These are phyloP conservation scores for Aspergillus quadrilineatus DNA, from an alignment of 2,329 filamentous ascomycete genomes.

Conservation along the genomic window DNA sequence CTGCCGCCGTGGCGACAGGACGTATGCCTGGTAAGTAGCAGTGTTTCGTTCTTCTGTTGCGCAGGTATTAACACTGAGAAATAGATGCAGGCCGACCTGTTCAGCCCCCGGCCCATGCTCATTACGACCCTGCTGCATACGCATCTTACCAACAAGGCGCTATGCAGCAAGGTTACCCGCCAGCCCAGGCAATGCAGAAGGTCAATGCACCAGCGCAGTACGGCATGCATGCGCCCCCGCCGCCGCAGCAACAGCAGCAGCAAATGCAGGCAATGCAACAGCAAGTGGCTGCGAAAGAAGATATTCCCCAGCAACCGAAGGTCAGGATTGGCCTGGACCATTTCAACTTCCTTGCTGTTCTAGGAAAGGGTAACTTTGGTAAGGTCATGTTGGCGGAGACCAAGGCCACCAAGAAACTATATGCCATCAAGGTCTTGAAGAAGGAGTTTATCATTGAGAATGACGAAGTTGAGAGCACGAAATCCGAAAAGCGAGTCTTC, in stretches of 20 bases:
- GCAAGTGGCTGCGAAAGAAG: conserved; percentile 29
- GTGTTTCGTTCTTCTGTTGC: background rate
- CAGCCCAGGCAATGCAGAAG: conserved; percentile 28
- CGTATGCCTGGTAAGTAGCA: conserved; percentile 39
- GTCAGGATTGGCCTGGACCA: conserved; percentile 90
- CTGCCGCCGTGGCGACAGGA: conserved; percentile 50
- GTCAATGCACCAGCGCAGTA: conserved; percentile 24
- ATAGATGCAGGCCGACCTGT: conserved; percentile 41
- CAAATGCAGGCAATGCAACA: conserved; percentile 23
- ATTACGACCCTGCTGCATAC: conserved; percentile 46
- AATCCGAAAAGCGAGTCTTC: conserved; percentile 97
- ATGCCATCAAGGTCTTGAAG: conserved; percentile 98
- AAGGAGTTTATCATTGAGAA: conserved; percentile 99
- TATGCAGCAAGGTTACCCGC: conserved; percentile 19
- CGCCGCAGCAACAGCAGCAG: conserved; percentile 18
- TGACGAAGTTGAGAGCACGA: conserved; percentile 95
- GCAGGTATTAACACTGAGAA: conserved; percentile 27
- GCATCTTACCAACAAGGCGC: conserved; percentile 32
- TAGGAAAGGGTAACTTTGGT: conserved; percentile 98
- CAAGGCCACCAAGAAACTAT: conserved; percentile 85
- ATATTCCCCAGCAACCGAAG: conserved; percentile 33
- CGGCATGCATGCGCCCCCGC: conserved; percentile 29
- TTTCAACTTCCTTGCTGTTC: conserved; percentile 97
- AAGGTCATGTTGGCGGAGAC: conserved; percentile 99
- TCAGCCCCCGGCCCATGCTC: conserved; percentile 46